Base-by-base conservation (phyloP, 1,284 basidiomycete species). In the Cryptococcus sp. region DNA sequence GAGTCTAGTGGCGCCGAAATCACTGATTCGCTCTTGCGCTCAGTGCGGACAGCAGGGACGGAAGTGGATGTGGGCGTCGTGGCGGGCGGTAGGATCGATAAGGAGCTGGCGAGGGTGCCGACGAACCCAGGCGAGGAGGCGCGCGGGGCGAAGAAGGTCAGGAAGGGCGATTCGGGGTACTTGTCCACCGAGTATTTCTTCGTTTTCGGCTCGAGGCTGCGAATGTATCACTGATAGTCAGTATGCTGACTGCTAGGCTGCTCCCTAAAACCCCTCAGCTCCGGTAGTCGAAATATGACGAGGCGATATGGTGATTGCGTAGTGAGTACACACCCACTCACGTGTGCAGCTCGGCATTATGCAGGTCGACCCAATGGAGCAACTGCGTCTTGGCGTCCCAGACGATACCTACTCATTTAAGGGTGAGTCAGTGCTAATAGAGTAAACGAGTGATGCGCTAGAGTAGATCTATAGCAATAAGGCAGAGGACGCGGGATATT, bases 361-460 rank as follows among this genome's bases (percentile, higher is more conserved):
- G 64, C 53, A 79, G 73, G 58, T 78, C 77, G 19, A 79, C 69
- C 76, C 76, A 79, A 54, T 75, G 71, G 3, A 77, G 55, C 3
- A 71, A 60, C 42, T 69, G 51, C 20, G 66, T 68, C 55, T 63
- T 60, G 6, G 66, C 64, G 55, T 77, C 72, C 77, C 77, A 79
- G 20, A 76, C 53, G 46, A 74, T 69, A 41, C 77, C 77, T 75
- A 42, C 13, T 13, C 2, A 35, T 35, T 47, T 56, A 5, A 42
- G n/a, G 10, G 15, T 30, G 16, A 27, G 42, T 20, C n/a, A 19
- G 27, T 30, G 38, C 22, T 15, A 38, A n/a, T n/a, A 25, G 23
- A 47, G 27, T 45, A 45, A 2, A 1, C 13, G 4, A 45, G 8
- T 7, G 43, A 25, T 13, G 35, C 40, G 16, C 4, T 13, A 2